A percentile compares a stretch with the other conserved stretches of the same genome.
phyloP scores from a whole-genome alignment of 768 basidiomycete genomes.

The Lentinula lateritia region DNA sequence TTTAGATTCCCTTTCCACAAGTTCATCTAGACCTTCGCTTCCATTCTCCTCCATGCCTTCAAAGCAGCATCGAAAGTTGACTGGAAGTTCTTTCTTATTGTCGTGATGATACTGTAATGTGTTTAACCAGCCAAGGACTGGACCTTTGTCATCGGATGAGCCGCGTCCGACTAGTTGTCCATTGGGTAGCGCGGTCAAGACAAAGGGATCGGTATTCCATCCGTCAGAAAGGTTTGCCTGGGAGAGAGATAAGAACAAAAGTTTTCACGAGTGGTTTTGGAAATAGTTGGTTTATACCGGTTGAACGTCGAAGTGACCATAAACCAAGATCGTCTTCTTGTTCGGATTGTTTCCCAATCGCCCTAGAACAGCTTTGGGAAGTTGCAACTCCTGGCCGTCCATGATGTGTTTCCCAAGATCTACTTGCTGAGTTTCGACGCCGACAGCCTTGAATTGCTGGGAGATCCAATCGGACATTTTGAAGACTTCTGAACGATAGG shows the following conservation, averaged over 20 bases:
- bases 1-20: constrained; percentile 70
- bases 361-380: constrained; percentile 35
- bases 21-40: constrained; percentile 84
- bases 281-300: constrained; percentile 49
- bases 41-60: constrained; percentile 98
- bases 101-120: constrained; percentile 79
- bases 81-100: constrained; percentile 66
- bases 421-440: constrained; percentile 68
- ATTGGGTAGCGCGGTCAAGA: constrained; percentile 44
- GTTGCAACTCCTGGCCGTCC: constrained; percentile 51
- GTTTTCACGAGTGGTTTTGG: background rate
- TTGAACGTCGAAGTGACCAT: constrained; percentile 96
- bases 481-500: constrained; percentile 70
- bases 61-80: constrained; percentile 88
- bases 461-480: constrained; percentile 85
- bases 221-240: constrained; percentile 48
- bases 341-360: constrained; percentile 67
- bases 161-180: constrained; percentile 80
- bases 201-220: constrained; percentile 65
- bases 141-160: constrained; percentile 88
- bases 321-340: constrained; percentile 54
- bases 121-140: constrained; percentile 85
- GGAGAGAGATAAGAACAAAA: too few species aligned
- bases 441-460: constrained; percentile 65
- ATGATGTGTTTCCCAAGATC: constrained; percentile 74